Evolutionary conservation across 345 rosid species (phyloP).

Genomic region (Salix udensis): DNA sequence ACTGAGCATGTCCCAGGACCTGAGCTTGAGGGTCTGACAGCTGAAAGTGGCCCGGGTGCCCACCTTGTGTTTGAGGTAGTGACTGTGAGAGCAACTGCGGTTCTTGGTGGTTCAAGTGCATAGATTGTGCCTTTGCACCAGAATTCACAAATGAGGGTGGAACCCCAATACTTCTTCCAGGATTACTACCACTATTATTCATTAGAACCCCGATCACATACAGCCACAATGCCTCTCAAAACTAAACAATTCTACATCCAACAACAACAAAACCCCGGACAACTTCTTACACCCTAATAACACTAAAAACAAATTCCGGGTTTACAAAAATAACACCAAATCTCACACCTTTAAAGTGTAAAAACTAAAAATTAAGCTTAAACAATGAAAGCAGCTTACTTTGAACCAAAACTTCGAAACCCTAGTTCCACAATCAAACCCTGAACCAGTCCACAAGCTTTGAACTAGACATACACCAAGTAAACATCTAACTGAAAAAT

Average conservation of each 20-base stretch:
- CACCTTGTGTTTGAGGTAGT: constrained; percentile 36
- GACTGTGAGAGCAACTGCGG: constrained; percentile 32
- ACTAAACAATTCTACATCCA: constrained; percentile 15
- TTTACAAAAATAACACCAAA: neutral
- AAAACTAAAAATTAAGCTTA: neutral
- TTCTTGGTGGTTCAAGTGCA: constrained; percentile 26
- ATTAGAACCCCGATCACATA: constrained; percentile 13
- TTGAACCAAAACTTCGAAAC: constrained; percentile 5
- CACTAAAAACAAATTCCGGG: neutral
- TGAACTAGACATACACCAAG: neutral
- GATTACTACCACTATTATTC: constrained; percentile 35
- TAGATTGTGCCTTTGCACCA: constrained; percentile 25
- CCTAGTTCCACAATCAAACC: constrained; percentile 4
- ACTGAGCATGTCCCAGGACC: constrained; percentile 33
- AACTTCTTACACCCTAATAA: constrained; percentile 14
- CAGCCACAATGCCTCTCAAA: constrained; percentile 5
- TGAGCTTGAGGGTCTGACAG: constrained; percentile 49
- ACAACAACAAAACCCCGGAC: neutral
- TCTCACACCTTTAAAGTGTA: neutral
- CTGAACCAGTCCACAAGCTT: neutral
- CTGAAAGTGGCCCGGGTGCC: constrained; percentile 49
- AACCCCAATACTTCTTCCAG: constrained; percentile 28
- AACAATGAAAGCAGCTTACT: constrained; percentile 1
- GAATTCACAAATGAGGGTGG: constrained; percentile 34
- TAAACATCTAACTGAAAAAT: neutral